A percentile compares a stretch with the other conserved stretches of the same genome.
These are phyloP conservation scores for Pogostemon cablin DNA, from an alignment of 257 asterid genomes.

Conservation along the genomic window DNA sequence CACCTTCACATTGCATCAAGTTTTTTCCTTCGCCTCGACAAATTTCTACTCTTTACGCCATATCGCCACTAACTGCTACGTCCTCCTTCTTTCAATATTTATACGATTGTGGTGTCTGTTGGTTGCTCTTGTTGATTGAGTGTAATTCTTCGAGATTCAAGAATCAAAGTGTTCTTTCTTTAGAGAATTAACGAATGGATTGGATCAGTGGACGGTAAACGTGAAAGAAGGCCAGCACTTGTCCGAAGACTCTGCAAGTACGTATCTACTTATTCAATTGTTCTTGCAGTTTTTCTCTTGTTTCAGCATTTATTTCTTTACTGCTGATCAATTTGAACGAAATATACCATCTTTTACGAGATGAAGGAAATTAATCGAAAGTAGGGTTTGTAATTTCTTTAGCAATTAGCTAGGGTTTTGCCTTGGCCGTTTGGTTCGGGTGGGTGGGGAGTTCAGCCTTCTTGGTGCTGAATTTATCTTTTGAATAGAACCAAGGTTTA, in stretches of 20 bases:
- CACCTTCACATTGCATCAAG: neutral
- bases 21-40: neutral
- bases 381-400: neutral
- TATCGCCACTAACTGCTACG: neutral
- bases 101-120: neutral
- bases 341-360: neutral
- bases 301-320: neutral
- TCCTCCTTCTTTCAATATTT: neutral
- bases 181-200: slow-evolving; percentile 60
- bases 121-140: slow-evolving; percentile 22
- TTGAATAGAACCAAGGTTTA: slow-evolving; percentile 16
- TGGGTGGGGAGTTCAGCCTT: neutral
- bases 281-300: slow-evolving; percentile 9
- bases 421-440: slow-evolving; percentile 24
- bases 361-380: neutral
- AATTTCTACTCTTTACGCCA: neutral
- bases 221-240: slow-evolving; percentile 98
- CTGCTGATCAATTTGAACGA: slow-evolving; percentile 11
- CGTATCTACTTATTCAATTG: slow-evolving; percentile 44
- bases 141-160: slow-evolving; percentile 25
- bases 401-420: slow-evolving; percentile 39
- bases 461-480: neutral
- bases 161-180: slow-evolving; percentile 10
- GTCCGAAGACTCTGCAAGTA: slow-evolving; percentile 98
- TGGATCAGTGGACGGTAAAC: slow-evolving; percentile 94